Evolutionary conservation across 1,284 basidiomycete species (phyloP), one percentile per base, ranked within the genome.

Genomic region (Sporisorium iseilematis-ciliati): DNA sequence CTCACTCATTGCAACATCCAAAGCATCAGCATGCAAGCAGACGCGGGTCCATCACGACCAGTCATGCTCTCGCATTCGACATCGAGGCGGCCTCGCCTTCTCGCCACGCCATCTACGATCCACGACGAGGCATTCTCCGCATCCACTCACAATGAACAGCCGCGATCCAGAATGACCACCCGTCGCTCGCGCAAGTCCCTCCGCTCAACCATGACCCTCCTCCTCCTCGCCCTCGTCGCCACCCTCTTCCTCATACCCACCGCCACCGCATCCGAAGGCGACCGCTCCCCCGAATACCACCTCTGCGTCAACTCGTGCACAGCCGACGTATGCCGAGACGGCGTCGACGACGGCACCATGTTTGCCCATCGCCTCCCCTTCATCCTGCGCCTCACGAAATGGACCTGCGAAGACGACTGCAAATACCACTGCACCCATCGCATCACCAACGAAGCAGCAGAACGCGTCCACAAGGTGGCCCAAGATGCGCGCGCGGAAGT

Each of bases 331-430:
- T 84, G 83, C 59, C 43, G 67, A 2, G 73, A 80, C 42, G 56
- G 72, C 68, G 50, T 82, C 80, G 62, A 82, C 74, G 81, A 83
- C 48, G 81, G 82, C 40, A 69, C 73, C 48, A 71, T 80, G 20
- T 33, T 35, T 25, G 62, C 80, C 4, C 71, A 69, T 33, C 72
- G 67, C 0, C 57, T 92, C 88, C 70, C 89, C 84, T 73, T 92
- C 89, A 79, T 87, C 31, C 86, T 89, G 4, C 80, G 87, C 8
- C 65, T 86, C 12, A 87, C 87, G 3, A 81, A 86, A 16, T 90
- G 89, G 96, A 90, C 92, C 20, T 97, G 95, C 86, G 81, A 86
- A 14, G 93, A 93, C 79, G 89, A 97, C 85, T 98, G 95, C 88
- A 90, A 90, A 82, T 98, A 99, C 83, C 86, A 87, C 20, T 99